Percentiles rank a stretch among this genome's conserved stretches.
These are phyloP conservation scores for Phlegmacium glaucopus DNA, from an alignment of 768 basidiomycete genomes.

Conservation along the genomic window DNA sequence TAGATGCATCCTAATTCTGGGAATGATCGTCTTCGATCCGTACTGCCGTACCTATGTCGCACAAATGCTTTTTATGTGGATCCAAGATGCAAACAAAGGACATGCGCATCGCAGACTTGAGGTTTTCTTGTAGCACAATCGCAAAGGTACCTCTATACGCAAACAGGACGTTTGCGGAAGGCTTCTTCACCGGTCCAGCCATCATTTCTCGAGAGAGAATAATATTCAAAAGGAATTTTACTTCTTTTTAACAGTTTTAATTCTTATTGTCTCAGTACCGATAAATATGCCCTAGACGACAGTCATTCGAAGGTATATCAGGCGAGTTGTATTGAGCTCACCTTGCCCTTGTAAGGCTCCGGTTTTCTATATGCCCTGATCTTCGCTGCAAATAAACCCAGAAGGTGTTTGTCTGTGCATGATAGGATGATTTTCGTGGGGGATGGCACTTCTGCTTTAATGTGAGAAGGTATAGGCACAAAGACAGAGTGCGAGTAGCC, in stretches of 20 bases:
- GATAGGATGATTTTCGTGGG: constrained; percentile 82
- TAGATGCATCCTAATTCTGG: not conserved
- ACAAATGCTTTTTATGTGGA: too few relatives aligned
- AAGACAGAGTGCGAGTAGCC: constrained; percentile 88
- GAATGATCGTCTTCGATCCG: too few relatives aligned
- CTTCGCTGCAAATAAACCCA: constrained; percentile 87
- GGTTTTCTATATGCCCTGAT: constrained; percentile 84
- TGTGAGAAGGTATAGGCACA: constrained; percentile 77
- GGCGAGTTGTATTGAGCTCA: constrained; percentile 36
- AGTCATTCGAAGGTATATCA: not conserved
- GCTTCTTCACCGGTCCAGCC: not conserved
- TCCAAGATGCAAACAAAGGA: too few relatives aligned
- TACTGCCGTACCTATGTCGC: too few relatives aligned
- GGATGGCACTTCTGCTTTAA: constrained; percentile 74
- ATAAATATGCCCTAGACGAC: constrained; percentile 80
- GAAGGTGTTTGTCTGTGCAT: constrained; percentile 83
- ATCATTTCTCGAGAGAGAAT: not conserved
- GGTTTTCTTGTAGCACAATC: too few relatives aligned
- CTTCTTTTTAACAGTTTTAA: constrained; percentile 95
- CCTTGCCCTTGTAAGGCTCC: constrained; percentile 98
- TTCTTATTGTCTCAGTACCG: constrained; percentile 87
- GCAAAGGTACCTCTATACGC: too few relatives aligned
- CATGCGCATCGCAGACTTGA: too few relatives aligned
- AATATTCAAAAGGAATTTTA: constrained; percentile 37
- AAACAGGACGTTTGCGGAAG: too few relatives aligned